Base-by-base conservation (phyloP, 495 filamentous ascomycete genomes). In the Aspergillus nidulans region DNA sequence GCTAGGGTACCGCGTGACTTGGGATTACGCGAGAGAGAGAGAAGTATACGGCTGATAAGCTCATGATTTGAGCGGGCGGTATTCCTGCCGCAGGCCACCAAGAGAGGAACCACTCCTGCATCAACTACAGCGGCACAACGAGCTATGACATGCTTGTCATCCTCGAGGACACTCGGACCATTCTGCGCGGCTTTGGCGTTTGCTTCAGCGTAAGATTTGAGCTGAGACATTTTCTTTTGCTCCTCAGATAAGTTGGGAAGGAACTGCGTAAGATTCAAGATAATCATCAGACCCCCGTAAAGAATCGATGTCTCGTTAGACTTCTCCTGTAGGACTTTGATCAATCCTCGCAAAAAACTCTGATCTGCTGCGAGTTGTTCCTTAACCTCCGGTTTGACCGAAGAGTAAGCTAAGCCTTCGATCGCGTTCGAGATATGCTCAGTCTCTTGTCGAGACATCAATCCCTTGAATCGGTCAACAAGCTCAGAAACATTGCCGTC, bases 331-430 rank as follows among this genome's bases (percentile, higher is more conserved):
- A 97, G 68, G 1, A 78, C 78, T 43, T 79, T 74, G 26, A 95
- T 76, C 2, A 97, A 71, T 19, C 74, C 77, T 39, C 77, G 79
- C 34, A 97, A 65, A 45, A 96, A 87, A 8, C 65, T 55, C 12
- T 72, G 67, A 59, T 96, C 86, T 18, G 75, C 74, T 19, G 83
- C 80, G 2, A 98, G 75, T 38, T 84, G 76, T 61, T 97, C 89
- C 63, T 94, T 96, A 50, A 95, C 81, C 36, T 77, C 82, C 7
- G 92, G 83, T 61, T 89, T 87, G 18, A 96, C 76, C 5, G 91
- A 94, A 4, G 89, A 83, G 67, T 92, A 97, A 20, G 92, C 94
- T 52, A 98, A 75, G n/a, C 92, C 95, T 66, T 98, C 94, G 26
- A 98, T 82, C 4, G 90, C 85, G 61, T 84, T 80, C 41, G 88